Base-by-base conservation (phyloP, 2,329 filamentous ascomycete genomes). In the Colletotrichum sp. region DNA sequence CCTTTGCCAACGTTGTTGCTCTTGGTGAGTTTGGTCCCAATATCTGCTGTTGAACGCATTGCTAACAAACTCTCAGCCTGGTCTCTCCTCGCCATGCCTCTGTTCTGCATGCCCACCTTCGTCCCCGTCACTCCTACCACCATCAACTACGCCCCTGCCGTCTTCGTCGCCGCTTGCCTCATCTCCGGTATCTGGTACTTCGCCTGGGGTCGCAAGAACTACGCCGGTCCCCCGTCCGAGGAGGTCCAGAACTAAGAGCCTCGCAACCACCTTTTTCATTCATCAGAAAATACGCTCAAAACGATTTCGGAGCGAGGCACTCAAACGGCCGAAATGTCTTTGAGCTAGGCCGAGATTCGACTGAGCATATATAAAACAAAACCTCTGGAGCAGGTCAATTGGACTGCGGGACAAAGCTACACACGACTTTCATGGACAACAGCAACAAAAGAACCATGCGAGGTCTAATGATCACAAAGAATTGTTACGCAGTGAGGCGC, bases 111-210 rank as follows among this genome's bases (percentile, higher is more conserved):
- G 92, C 93, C 93, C 1, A 89, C 91, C 0, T 84, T 84, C 59
- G 85, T 94, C n/a, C 92, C 92, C 7, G 92, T 94, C 52, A 89
- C 88, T 1, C 84, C 89, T 7, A 82, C 85, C 21, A 89, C 87
- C 52, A 93, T 95, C 88, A 95, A 95, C 88, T 95, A 95, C 83
- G 93, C 93, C 2, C 92, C 92, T 16, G 93, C 92, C 39, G 93
- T 95, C n/a, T 95, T 95, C 79, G 90, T 93, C 30, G 92, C 88
- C 7, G 93, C 94, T 77, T 89, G 90, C 71, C 65, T 87, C 52
- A 88, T 95, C 73, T 91, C 93, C 2, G 88, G 87, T 12, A 83
- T 85, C 9, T 95, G 93, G 93, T 95, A 95, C 86, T 86, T 91
- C 79, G 88, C 88, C 68, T 94, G 93, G 92, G 93, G 93, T 39